These are phyloP conservation scores for Eucalyptus cloeziana DNA, from an alignment of 345 rosid genomes.

Conservation along the genomic window DNA sequence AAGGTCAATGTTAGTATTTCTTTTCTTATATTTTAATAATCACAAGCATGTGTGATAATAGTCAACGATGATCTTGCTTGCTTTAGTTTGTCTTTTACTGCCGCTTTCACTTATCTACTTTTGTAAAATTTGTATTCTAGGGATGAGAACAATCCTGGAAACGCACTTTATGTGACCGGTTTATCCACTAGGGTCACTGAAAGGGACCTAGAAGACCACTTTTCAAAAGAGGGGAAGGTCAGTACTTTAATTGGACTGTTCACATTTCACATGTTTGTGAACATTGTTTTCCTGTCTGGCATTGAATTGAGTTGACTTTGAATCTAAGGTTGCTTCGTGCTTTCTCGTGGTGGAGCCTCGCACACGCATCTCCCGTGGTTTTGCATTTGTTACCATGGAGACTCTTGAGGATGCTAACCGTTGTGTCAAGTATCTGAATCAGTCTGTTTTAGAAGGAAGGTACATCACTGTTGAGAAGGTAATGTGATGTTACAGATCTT, in stretches of 20 bases:
- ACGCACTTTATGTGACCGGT: conserved; percentile 92
- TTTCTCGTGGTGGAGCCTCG: conserved; percentile 96
- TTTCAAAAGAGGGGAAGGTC: conserved; percentile 98
- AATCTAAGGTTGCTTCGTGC: conserved; percentile 66
- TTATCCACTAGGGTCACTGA: conserved; percentile 87
- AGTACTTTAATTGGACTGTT: neutral
- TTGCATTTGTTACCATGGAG: conserved; percentile 94
- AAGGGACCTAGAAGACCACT: conserved; percentile 84
- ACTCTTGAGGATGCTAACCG: conserved; percentile 69
- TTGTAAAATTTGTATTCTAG: conserved; percentile 13
- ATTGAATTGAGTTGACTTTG: neutral
- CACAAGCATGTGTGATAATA: neutral
- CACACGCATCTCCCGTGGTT: conserved; percentile 88
- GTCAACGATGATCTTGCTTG: neutral
- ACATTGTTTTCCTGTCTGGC: neutral
- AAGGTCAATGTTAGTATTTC: conserved; percentile 32
- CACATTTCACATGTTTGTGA: neutral
- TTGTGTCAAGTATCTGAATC: conserved; percentile 90
- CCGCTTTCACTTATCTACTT: neutral
- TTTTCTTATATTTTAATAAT: neutral
- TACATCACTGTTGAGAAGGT: conserved; percentile 99
- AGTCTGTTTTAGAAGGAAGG: conserved; percentile 90
- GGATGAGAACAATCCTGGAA: conserved; percentile 56
- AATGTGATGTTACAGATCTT: conserved; percentile 3
- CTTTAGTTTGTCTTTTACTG: neutral